These are phyloP conservation scores for Salix exigua DNA, from an alignment of 345 rosid species.

Conservation along the genomic window DNA sequence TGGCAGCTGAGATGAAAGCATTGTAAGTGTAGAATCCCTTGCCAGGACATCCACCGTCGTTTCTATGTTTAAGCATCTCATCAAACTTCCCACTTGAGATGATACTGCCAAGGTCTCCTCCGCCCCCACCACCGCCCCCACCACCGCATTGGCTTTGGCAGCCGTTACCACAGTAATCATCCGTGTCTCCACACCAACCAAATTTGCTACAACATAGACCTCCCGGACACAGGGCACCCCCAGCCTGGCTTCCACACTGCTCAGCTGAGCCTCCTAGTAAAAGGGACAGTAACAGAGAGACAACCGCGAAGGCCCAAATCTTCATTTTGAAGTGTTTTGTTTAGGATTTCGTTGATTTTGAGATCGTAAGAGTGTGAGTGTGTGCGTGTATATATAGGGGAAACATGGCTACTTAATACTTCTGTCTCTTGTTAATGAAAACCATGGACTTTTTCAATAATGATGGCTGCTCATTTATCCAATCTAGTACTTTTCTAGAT, in stretches of 20 bases:
- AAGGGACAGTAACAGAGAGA: background rate
- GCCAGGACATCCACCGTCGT: conserved; percentile 11
- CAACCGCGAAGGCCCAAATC: background rate
- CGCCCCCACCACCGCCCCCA: background rate
- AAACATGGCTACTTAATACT: background rate
- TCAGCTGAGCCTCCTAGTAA: conserved; percentile 1
- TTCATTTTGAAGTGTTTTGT: background rate
- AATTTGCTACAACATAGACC: conserved; percentile 14
- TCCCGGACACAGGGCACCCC: conserved; percentile 16
- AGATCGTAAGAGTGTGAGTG: background rate
- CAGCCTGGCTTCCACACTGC: conserved; percentile 22
- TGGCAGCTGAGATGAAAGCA: conserved; percentile 20
- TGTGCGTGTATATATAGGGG: background rate
- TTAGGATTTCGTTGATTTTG: background rate
- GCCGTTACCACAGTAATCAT: background rate
- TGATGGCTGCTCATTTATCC: background rate
- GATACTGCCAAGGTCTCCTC: conserved; percentile 4
- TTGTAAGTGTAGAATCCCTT: conserved; percentile 19
- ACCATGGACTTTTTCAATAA: background rate
- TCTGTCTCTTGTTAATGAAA: background rate
- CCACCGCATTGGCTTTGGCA: conserved; percentile 21
- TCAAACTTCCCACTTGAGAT: background rate
- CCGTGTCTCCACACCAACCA: conserved; percentile 21
- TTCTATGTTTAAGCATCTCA: conserved; percentile 16
- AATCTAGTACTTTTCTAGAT: background rate